These are phyloP conservation scores for Bruguiera parviflora DNA, from an alignment of 345 rosid species.

Conservation along the genomic window DNA sequence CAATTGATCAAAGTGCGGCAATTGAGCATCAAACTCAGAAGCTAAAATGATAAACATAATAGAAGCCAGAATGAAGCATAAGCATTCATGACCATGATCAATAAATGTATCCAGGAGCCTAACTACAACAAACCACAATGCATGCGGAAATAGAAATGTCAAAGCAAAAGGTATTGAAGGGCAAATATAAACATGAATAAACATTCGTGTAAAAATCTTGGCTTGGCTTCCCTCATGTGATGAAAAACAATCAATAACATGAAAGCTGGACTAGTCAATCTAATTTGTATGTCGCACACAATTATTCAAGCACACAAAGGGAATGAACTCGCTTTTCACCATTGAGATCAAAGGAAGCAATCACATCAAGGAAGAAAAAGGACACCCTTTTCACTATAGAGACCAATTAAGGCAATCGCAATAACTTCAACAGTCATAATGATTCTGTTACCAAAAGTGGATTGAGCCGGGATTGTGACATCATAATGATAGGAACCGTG, in stretches of 20 bases:
- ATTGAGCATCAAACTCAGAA: slow-evolving; percentile 19
- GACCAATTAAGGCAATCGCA: not conserved
- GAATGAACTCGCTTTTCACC: too few species aligned
- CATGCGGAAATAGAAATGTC: too few species aligned
- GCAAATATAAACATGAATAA: too few species aligned
- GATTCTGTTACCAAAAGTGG: slow-evolving; percentile 38
- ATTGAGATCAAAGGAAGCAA: too few species aligned
- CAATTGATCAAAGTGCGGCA: slow-evolving; percentile 13
- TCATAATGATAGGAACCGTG: slow-evolving; percentile 38
- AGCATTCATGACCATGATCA: not conserved
- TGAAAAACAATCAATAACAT: not conserved
- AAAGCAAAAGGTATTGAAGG: too few species aligned
- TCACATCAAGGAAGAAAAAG: too few species aligned
- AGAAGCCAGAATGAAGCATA: not conserved
- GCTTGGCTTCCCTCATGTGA: not conserved
- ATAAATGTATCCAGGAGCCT: not conserved
- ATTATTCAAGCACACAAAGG: too few species aligned
- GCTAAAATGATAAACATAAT: not conserved
- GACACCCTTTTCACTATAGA: not conserved
- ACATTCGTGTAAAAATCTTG: not conserved
- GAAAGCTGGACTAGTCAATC: not conserved
- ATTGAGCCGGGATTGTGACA: slow-evolving; percentile 34
- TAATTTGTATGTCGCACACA: not conserved
- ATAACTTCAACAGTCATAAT: not conserved
- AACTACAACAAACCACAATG: too few species aligned